Base-by-base conservation (phyloP, 2,329 filamentous ascomycete genomes). In the Xylariaceae sp. region DNA sequence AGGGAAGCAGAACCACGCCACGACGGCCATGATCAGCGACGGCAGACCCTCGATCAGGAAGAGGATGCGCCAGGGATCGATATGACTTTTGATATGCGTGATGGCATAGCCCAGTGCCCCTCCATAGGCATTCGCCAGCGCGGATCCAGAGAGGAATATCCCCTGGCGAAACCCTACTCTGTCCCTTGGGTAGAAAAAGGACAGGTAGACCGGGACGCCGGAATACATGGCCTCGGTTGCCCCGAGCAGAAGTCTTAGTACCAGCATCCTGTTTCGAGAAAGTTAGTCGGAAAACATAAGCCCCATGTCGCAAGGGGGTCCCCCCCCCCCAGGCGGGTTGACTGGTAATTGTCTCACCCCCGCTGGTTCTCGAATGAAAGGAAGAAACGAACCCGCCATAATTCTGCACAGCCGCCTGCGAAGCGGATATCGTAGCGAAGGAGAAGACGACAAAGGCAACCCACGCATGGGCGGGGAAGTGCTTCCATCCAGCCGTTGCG, bases 111-210 rank as follows among this genome's bases (percentile, higher is more conserved):
- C 70, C 6, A 78, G 66, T 3, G 70, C 69, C 4, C 67, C 65
- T 3, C 71, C 71, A 53, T 73, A 71, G 3, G 69, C 71, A 42
- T 72, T 72, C 3, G 71, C 71, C 5, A 71, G 59, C 1, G 71
- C 70, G 2, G 68, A 67, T 0, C 74, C 73, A 26, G 74, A 73
- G 9, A 78, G 61, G 59, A 83, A 85, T 27, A 84, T 65, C 2
- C 80, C 81, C 50, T 76, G 76, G 2, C 81, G 72, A 32, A 83
- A 71, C 34, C 81, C 81, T 9, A 84, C 68, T 60, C 80, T 79
- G 37, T 79, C 72, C 11, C 81, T 72, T 6, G 79, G 74, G 62
- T 85, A 86, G 70, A 84, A 83, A 66, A 81, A 82, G 0, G 76
- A 78, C 0, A 82, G 67, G 11, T 70, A 72, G 8, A 65, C 52